Evolutionary conservation across 2,329 filamentous ascomycete species (phyloP).

Genomic region (Ustulina deusta): DNA sequence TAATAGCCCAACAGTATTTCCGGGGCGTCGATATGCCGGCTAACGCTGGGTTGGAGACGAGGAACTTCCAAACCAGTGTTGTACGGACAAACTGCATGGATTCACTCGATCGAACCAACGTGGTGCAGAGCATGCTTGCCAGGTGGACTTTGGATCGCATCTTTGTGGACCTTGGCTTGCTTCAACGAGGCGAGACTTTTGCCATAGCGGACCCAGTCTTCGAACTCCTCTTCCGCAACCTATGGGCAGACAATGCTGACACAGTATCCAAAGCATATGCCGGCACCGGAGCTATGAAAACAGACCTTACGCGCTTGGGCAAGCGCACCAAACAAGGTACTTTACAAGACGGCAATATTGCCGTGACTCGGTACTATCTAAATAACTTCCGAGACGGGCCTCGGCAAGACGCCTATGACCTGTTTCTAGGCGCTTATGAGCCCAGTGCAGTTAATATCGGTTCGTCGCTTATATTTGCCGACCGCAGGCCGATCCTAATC

Average conservation of each 20-base stretch:
- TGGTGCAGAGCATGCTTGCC: slow-evolving; percentile 96
- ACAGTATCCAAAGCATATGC: slow-evolving; percentile 93
- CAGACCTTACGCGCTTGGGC: slow-evolving; percentile 95
- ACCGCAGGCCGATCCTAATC: slow-evolving; percentile 85
- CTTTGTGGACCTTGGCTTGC: slow-evolving; percentile 84
- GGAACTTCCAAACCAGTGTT: slow-evolving; percentile 85
- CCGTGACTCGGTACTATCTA: slow-evolving; percentile 85
- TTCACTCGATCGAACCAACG: slow-evolving; percentile 96
- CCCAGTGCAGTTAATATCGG: slow-evolving; percentile 79
- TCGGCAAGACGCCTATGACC: slow-evolving; percentile 92
- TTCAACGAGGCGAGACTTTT: slow-evolving; percentile 80
- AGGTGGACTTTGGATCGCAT: slow-evolving; percentile 90
- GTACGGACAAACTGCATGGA: slow-evolving; percentile 99
- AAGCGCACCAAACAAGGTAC: slow-evolving; percentile 87
- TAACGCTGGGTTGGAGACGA: slow-evolving; percentile 80
- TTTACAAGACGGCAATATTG: slow-evolving; percentile 88
- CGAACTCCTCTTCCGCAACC: slow-evolving; percentile 92
- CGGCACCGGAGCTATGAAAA: slow-evolving; percentile 97
- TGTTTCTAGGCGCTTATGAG: slow-evolving; percentile 89
- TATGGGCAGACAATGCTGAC: slow-evolving; percentile 99
- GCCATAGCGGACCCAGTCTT: slow-evolving; percentile 82
- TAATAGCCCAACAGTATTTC: slow-evolving; percentile 90
- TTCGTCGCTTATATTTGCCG: slow-evolving; percentile 80
- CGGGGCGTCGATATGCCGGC: slow-evolving; percentile 88
- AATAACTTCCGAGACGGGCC: slow-evolving; percentile 98